phyloP scores from a whole-genome alignment of 2,329 filamentous ascomycete species.

The Tolypocladium paradoxum region DNA sequence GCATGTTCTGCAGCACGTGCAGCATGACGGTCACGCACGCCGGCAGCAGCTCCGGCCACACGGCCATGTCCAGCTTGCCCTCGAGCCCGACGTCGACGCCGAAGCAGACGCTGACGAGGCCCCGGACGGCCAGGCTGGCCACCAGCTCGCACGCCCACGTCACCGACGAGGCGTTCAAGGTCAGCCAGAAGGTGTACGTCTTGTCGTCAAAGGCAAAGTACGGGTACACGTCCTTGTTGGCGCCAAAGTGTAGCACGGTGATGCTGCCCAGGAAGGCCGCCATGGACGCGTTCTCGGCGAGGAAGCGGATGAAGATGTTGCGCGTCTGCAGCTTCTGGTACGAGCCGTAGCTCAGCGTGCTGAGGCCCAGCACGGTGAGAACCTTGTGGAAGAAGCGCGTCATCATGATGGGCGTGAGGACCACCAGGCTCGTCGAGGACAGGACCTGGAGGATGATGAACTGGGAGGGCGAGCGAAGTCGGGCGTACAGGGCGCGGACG shows the following conservation, averaged over 20 bases:
- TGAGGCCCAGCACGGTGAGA: constrained; percentile 42
- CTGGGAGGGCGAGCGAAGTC: constrained; percentile 52
- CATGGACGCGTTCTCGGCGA: constrained; percentile 60
- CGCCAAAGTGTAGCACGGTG: constrained; percentile 54
- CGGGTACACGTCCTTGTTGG: constrained; percentile 57
- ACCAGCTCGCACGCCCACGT: constrained; percentile 59
- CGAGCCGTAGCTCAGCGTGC: constrained; percentile 46
- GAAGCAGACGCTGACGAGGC: constrained; percentile 47
- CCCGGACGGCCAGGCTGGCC: constrained; percentile 48
- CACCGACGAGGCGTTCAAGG: constrained; percentile 50
- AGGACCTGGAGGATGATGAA: constrained; percentile 56
- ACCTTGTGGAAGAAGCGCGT: constrained; percentile 46
- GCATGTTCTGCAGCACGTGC: constrained; percentile 62
- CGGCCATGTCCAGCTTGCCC: constrained; percentile 51
- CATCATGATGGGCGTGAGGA: constrained; percentile 55
- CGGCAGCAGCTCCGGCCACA: constrained; percentile 57
- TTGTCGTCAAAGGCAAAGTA: constrained; percentile 54
- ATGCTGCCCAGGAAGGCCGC: constrained; percentile 56
- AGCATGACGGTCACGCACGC: constrained; percentile 55
- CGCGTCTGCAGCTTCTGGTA: constrained; percentile 57
- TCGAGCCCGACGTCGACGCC: constrained; percentile 53
- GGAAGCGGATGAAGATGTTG: constrained; percentile 56
- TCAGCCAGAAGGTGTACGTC: constrained; percentile 50
- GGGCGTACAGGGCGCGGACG: constrained; percentile 57
- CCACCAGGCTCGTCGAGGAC: constrained; percentile 51